phyloP scores from a whole-genome alignment of 768 basidiomycete genomes.

The Calocybe cyanea region DNA sequence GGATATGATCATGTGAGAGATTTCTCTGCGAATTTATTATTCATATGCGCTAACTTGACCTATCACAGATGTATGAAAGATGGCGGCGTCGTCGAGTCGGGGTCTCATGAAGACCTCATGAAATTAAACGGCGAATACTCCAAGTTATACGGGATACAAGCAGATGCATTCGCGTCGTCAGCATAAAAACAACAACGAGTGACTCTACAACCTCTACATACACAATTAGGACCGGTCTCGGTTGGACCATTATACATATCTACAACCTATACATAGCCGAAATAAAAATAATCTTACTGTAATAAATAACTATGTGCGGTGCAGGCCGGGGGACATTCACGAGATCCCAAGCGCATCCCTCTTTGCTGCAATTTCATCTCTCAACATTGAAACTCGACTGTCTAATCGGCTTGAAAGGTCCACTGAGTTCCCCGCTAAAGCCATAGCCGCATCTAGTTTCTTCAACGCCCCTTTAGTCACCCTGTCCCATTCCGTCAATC shows the following conservation, averaged over 20 bases:
- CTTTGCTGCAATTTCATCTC: slow-evolving; percentile 67
- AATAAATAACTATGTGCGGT: no score
- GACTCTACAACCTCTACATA: no score
- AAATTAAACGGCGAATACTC: slow-evolving; percentile 27
- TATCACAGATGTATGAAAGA: slow-evolving; percentile 32
- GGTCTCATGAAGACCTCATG: slow-evolving; percentile 31
- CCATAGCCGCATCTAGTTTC: slow-evolving; percentile 50
- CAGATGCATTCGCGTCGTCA: slow-evolving; percentile 25
- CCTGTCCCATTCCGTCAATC: slow-evolving; percentile 36
- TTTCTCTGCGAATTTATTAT: neutral
- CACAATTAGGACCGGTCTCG: no score
- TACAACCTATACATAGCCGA: no score
- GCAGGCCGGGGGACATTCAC: no score
- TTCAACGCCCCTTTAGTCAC: slow-evolving; percentile 45
- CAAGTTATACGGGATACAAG: slow-evolving; percentile 31
- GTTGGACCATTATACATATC: no score
- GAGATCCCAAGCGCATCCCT: slow-evolving; percentile 39
- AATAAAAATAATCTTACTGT: no score
- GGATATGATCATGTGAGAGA: slow-evolving; percentile 32
- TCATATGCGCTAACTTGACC: neutral
- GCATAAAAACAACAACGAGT: neutral
- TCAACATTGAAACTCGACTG: slow-evolving; percentile 63
- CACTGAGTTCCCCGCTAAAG: slow-evolving; percentile 45
- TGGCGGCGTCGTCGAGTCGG: slow-evolving; percentile 27
- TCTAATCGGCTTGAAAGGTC: slow-evolving; percentile 66